phyloP scores from a whole-genome alignment of 768 basidiomycete species.

The Cystofilobasidium bisporidii region DNA sequence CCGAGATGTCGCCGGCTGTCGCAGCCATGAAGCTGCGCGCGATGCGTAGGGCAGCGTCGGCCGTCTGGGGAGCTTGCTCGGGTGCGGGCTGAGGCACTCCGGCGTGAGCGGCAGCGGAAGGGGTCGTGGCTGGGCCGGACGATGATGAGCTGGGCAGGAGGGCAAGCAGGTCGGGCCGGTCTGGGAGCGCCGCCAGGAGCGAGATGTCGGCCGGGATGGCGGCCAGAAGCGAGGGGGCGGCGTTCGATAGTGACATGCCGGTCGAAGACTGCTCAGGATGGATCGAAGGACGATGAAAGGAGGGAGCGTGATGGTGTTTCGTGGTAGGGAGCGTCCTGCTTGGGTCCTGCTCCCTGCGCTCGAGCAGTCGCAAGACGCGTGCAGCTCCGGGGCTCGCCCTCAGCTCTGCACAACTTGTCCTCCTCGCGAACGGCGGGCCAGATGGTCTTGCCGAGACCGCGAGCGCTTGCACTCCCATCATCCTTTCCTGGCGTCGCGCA shows the following conservation, averaged over 20 bases:
- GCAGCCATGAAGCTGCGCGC: neutral
- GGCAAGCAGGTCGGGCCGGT: neutral
- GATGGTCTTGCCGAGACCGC: too few relatives aligned
- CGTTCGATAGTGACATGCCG: neutral
- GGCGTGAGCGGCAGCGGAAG: neutral
- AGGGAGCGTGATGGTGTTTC: neutral
- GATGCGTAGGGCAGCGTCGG: neutral
- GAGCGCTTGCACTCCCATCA: too few relatives aligned
- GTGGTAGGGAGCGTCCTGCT: too few relatives aligned
- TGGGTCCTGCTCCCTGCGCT: too few relatives aligned
- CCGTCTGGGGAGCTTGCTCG: neutral
- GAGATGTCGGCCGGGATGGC: constrained; percentile 1
- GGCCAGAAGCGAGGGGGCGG: neutral
- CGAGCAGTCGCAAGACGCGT: too few relatives aligned
- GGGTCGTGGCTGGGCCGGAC: neutral
- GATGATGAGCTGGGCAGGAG: neutral
- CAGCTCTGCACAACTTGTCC: too few relatives aligned
- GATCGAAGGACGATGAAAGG: neutral
- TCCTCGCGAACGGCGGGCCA: too few relatives aligned
- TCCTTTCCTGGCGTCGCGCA: too few relatives aligned
- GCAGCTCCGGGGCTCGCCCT: too few relatives aligned
- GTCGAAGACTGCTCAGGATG: neutral
- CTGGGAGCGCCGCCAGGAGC: neutral
- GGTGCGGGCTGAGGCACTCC: neutral
- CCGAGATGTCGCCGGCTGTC: neutral